Conservation (phyloP, 768 basidiomycete genomes). For the Rhodotorula taiwanensis region DNA sequence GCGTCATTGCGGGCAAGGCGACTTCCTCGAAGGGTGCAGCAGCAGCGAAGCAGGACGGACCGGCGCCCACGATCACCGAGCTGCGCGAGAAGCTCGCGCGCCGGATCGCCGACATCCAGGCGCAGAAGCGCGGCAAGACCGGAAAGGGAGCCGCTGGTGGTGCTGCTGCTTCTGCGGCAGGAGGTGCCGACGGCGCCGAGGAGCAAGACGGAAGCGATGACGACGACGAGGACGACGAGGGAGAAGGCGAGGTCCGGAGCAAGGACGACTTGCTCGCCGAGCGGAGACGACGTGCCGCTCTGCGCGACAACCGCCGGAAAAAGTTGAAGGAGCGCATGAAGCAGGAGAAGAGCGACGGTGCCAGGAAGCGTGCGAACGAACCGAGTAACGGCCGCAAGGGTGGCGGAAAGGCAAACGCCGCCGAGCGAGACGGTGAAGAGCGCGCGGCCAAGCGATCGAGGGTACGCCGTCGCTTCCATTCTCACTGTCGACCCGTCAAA, state of each 20-base stretch:
- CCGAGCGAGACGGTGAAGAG: conserved; percentile 35
- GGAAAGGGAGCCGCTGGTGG: conserved; percentile 43
- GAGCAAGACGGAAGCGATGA: conserved; percentile 16
- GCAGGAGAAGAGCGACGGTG: conserved; percentile 48
- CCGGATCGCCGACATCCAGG: conserved; percentile 34
- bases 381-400: conserved; percentile 36
- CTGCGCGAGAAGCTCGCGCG: conserved; percentile 29
- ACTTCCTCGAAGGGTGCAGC: not conserved
- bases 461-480: conserved; percentile 5
- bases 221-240: conserved; percentile 32
- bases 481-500: not conserved
- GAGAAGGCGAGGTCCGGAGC: conserved; percentile 45
- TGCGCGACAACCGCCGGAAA: conserved; percentile 77
- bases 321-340: conserved; percentile 76
- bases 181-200: conserved; percentile 50
- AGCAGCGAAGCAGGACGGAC: conserved; percentile 3
- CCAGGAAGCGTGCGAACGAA: conserved; percentile 37
- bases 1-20: conserved; percentile 2
- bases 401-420: conserved; percentile 36
- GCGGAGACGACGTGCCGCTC: conserved; percentile 64
- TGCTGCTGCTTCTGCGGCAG: no score
- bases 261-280: conserved; percentile 79
- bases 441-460: conserved; percentile 45
- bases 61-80: conserved; percentile 35
- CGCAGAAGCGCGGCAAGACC: conserved; percentile 34